phyloP scores from a whole-genome alignment of 2,329 filamentous ascomycete species.

The Cordyceps cateniannulata region DNA sequence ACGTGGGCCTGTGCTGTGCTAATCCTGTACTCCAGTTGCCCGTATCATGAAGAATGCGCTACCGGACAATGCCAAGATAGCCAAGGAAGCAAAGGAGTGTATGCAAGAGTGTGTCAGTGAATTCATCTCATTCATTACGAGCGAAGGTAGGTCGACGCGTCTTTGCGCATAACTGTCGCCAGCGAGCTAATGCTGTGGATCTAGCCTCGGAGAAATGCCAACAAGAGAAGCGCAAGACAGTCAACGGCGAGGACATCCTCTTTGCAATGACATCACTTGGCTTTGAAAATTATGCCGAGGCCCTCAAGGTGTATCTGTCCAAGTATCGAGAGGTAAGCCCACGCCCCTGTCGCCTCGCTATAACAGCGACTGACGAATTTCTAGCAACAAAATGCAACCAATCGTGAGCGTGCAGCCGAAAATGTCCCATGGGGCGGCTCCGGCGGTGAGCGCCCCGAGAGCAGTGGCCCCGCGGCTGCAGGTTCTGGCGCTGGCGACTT shows the following conservation, averaged over 20 bases:
- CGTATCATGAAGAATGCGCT: constrained; percentile 98
- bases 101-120: constrained; percentile 99
- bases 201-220: constrained; percentile 97
- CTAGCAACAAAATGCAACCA: constrained; percentile 37
- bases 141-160: constrained; percentile 66
- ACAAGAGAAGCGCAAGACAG: constrained; percentile 98
- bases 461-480: constrained; percentile 18
- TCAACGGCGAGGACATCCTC: constrained; percentile 96
- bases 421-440: constrained; percentile 25
- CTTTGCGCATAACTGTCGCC: constrained; percentile 8
- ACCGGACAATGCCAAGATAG: constrained; percentile 97
- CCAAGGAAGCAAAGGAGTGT: constrained; percentile 98
- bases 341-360: background rate
- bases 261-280: constrained; percentile 99
- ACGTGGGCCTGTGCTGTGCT: background rate
- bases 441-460: constrained; percentile 27
- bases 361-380: background rate
- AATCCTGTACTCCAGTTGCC: constrained; percentile 67
- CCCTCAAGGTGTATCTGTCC: constrained; percentile 93
- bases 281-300: constrained; percentile 98
- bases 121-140: constrained; percentile 99
- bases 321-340: constrained; percentile 90
- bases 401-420: constrained; percentile 33
- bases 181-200: background rate
- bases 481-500: constrained; percentile 30